Evolutionary conservation across 1,284 basidiomycete species (phyloP).

Genomic region (Malassezia vespertilionis): DNA sequence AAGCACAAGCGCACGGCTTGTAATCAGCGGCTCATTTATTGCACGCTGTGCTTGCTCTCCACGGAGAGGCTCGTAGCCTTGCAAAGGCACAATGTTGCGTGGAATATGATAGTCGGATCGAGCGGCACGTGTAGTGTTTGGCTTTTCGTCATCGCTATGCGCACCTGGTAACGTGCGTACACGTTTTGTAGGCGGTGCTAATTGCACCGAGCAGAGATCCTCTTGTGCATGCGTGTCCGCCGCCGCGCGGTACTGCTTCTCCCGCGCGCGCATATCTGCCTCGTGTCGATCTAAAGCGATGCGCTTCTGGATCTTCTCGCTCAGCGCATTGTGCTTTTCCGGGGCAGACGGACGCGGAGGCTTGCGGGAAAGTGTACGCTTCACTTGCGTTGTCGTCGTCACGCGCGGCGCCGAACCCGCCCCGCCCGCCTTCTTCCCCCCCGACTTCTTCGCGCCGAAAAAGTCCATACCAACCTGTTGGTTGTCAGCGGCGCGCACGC

Average conservation of each 20-base stretch:
- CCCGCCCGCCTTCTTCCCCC: not conserved
- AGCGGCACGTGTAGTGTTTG: not conserved
- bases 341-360: not conserved
- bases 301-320: conserved; percentile 8
- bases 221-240: not conserved
- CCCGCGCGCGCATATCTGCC: not conserved
- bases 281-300: conserved; percentile 1
- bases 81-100: conserved; percentile 19
- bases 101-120: conserved; percentile 19
- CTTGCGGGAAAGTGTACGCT: too few species aligned
- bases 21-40: not conserved
- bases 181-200: not conserved
- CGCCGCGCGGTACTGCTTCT: not conserved
- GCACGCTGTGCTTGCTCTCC: not conserved
- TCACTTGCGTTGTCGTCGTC: not conserved
- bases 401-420: too few species aligned
- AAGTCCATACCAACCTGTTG: conserved; percentile 17
- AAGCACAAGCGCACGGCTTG: conserved; percentile 16
- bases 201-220: too few species aligned
- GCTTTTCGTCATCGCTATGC: not conserved
- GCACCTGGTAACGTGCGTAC: too few species aligned
- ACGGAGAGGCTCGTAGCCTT: not conserved
- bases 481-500: too few species aligned
- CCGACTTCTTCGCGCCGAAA: conserved; percentile 3
- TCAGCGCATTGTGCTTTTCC: conserved; percentile 9